Evolutionary conservation across 306 rosid species (phyloP).

Genomic region (Ammopiptanthus mongolicus): DNA sequence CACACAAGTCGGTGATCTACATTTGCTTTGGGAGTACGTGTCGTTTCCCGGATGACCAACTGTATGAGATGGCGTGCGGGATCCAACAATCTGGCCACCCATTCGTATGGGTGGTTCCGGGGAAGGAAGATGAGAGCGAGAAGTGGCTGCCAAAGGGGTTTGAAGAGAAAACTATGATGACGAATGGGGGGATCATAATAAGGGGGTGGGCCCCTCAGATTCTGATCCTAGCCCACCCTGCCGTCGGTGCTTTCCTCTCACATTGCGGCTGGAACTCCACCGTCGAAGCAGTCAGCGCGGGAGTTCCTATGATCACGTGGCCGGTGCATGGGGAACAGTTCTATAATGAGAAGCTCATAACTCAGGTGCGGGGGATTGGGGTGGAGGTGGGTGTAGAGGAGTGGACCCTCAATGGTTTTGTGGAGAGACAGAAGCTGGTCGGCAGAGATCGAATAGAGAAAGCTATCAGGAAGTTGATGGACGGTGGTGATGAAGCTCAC

Average conservation of each 20-base stretch:
- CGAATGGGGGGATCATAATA: conserved; percentile 12
- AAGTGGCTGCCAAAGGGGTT: conserved; percentile 11
- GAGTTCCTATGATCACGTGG: conserved; percentile 31
- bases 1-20: conserved; percentile 7
- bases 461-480: conserved; percentile 33
- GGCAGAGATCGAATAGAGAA: conserved; percentile 15
- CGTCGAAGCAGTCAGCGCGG: neutral
- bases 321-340: conserved; percentile 23
- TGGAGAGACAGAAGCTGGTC: neutral
- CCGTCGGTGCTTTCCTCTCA: conserved; percentile 3
- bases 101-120: conserved; percentile 20
- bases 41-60: neutral
- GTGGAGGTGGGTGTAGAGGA: conserved; percentile 34
- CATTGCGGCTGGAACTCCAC: conserved; percentile 32
- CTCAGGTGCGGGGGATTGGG: conserved; percentile 27
- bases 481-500: conserved; percentile 15
- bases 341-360: conserved; percentile 26
- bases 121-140: neutral
- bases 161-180: neutral
- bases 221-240: neutral
- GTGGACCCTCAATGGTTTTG: neutral
- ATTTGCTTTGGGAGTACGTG: conserved; percentile 4
- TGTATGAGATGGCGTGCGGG: conserved; percentile 14
- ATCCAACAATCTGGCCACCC: neutral
- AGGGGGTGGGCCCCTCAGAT: conserved; percentile 31